Evolutionary conservation across 208 protist species (phyloP).

Genomic region (Trypanosoma cruzi): DNA sequence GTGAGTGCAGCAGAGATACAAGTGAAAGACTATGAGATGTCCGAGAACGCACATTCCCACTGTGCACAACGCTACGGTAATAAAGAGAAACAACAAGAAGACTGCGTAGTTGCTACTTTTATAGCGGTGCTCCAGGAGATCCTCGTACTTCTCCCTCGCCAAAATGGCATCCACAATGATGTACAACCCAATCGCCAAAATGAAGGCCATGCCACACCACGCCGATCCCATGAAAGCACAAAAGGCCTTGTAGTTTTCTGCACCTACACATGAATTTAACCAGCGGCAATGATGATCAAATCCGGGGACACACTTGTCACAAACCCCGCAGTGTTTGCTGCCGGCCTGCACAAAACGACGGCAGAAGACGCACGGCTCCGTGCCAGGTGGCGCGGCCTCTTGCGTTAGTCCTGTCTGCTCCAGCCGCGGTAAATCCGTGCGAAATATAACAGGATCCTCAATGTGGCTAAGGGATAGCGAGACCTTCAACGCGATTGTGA

Average conservation of each 20-base stretch:
- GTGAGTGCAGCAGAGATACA: constrained; percentile 59
- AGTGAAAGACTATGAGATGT: constrained; percentile 81
- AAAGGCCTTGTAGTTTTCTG: constrained; percentile 83
- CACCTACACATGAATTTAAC: constrained; percentile 89
- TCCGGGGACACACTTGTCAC: constrained; percentile 90
- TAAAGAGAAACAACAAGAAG: constrained; percentile 76
- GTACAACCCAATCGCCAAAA: constrained; percentile 66
- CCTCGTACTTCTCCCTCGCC: constrained; percentile 48
- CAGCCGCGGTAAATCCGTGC: constrained; percentile 52
- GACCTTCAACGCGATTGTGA: constrained; percentile 55
- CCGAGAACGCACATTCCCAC: constrained; percentile 45
- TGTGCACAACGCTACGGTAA: constrained; percentile 36
- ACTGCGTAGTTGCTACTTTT: constrained; percentile 17
- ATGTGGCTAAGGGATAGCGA: constrained; percentile 63
- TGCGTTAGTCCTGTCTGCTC: constrained; percentile 46
- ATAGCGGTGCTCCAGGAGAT: constrained; percentile 30
- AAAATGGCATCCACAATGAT: constrained; percentile 47
- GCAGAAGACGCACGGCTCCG: constrained; percentile 80
- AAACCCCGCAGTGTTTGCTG: constrained; percentile 91
- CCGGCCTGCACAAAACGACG: constrained; percentile 67
- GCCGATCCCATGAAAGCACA: constrained; percentile 63
- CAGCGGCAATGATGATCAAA: constrained; percentile 94
- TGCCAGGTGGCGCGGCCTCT: constrained; percentile 43
- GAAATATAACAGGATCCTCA: constrained; percentile 76
- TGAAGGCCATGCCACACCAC: constrained; percentile 64